phyloP scores from a whole-genome alignment of 208 protist genomes.

The Trypanosoma melophagium region DNA sequence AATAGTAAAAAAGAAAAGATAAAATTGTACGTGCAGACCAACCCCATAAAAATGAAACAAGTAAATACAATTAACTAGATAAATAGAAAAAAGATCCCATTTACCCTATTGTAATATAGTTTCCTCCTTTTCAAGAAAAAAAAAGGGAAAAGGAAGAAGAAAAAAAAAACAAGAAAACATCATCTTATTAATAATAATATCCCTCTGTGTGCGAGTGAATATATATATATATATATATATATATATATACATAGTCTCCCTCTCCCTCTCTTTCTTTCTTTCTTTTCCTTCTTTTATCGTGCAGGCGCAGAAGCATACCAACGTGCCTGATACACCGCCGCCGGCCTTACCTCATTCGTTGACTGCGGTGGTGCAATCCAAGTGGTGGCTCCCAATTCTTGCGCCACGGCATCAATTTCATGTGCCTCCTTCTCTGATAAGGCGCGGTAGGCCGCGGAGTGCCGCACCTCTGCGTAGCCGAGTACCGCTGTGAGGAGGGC shows the following conservation, averaged over 20 bases:
- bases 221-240: slow-evolving; percentile 9
- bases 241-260: too few species aligned
- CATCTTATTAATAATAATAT: neutral
- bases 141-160: slow-evolving; percentile 1
- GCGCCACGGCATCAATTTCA: slow-evolving; percentile 61
- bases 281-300: neutral
- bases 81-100: too few species aligned
- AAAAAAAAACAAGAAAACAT: slow-evolving; percentile 1
- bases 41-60: too few species aligned
- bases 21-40: too few species aligned
- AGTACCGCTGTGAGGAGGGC: slow-evolving; percentile 69
- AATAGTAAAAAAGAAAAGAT: slow-evolving; percentile 1
- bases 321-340: slow-evolving; percentile 44
- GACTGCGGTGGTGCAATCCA: slow-evolving; percentile 66
- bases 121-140: too few species aligned
- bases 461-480: slow-evolving; percentile 60
- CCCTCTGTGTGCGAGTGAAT: neutral
- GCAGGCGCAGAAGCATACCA: slow-evolving; percentile 41
- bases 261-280: neutral
- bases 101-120: too few species aligned
- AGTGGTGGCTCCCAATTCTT: slow-evolving; percentile 53
- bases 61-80: too few species aligned
- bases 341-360: slow-evolving; percentile 47
- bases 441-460: slow-evolving; percentile 39
- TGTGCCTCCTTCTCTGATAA: slow-evolving; percentile 51